Evolutionary conservation across 1,139 yeast species (phyloP).

Genomic region (Hyphopichia khmerensis): DNA sequence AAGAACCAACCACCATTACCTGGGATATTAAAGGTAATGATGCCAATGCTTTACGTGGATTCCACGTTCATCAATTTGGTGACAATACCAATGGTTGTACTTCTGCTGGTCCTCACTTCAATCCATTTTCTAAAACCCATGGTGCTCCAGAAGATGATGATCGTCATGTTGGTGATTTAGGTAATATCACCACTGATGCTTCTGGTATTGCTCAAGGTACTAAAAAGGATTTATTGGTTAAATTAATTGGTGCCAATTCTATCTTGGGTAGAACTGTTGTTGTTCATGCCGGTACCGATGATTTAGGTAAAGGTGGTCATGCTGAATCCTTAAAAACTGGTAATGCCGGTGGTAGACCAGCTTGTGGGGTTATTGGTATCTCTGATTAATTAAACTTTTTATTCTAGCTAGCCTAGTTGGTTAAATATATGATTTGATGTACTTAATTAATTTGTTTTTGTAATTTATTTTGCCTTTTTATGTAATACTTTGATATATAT

Average conservation of each 20-base stretch:
- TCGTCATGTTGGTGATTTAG: slow-evolving; percentile 98
- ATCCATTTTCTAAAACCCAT: slow-evolving; percentile 87
- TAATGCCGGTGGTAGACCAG: slow-evolving; percentile 98
- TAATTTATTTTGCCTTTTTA: too few relatives aligned
- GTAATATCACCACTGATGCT: slow-evolving; percentile 86
- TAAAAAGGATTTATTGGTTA: slow-evolving; percentile 71
- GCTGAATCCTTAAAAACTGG: slow-evolving; percentile 96
- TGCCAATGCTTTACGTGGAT: slow-evolving; percentile 87
- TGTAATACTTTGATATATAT: not conserved
- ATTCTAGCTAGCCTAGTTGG: not conserved
- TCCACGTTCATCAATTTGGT: slow-evolving; percentile 98
- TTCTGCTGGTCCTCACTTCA: slow-evolving; percentile 98
- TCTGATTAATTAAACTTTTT: slow-evolving; percentile 30
- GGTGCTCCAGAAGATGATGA: slow-evolving; percentile 90
- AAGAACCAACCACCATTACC: slow-evolving; percentile 78
- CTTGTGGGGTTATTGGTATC: slow-evolving; percentile 97
- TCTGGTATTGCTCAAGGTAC: slow-evolving; percentile 88
- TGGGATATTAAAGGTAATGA: slow-evolving; percentile 89
- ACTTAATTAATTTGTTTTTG: not conserved
- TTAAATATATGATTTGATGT: not conserved
- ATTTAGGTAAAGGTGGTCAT: slow-evolving; percentile 94
- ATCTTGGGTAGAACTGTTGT: slow-evolving; percentile 95
- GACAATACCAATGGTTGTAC: slow-evolving; percentile 99
- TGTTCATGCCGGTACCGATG: slow-evolving; percentile 92
- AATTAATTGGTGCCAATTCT: slow-evolving; percentile 81